Conservation (phyloP, 768 basidiomycete species). For the Pholiota microspora region DNA sequence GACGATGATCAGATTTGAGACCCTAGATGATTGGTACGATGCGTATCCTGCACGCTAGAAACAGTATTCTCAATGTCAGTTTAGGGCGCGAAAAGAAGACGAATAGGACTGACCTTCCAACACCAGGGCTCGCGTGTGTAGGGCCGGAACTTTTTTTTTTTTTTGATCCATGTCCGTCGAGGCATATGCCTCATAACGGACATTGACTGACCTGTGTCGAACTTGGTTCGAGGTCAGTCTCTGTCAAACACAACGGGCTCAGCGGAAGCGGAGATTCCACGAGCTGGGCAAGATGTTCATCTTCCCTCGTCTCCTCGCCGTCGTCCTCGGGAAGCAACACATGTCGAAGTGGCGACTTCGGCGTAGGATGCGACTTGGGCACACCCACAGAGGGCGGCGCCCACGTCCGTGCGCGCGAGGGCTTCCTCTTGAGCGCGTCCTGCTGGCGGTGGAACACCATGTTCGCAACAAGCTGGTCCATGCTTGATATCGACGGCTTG, state of each 20-base stretch:
- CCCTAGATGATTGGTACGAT: background rate
- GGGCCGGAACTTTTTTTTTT: no score
- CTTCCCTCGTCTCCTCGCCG: constrained; percentile 7
- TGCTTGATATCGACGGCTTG: constrained; percentile 27
- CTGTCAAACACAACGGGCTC: constrained; percentile 14
- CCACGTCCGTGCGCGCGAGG: constrained; percentile 13
- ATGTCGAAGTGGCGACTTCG: constrained; percentile 21
- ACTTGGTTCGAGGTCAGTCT: background rate
- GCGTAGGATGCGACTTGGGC: constrained; percentile 11
- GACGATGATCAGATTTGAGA: background rate
- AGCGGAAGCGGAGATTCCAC: constrained; percentile 16
- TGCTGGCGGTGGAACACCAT: constrained; percentile 35
- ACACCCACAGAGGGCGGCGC: constrained; percentile 2
- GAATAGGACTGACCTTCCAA: background rate
- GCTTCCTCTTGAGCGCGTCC: constrained; percentile 11
- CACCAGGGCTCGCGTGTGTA: no score
- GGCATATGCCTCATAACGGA: no score
- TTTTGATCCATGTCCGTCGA: no score
- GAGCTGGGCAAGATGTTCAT: constrained; percentile 4
- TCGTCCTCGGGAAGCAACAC: constrained; percentile 15
- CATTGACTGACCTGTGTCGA: no score
- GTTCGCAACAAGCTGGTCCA: constrained; percentile 37
- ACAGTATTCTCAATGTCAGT: background rate
- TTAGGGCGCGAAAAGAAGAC: background rate
- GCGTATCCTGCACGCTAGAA: background rate